These are phyloP conservation scores for Amanita exitialis DNA, from an alignment of 768 basidiomycete genomes.

Conservation along the genomic window DNA sequence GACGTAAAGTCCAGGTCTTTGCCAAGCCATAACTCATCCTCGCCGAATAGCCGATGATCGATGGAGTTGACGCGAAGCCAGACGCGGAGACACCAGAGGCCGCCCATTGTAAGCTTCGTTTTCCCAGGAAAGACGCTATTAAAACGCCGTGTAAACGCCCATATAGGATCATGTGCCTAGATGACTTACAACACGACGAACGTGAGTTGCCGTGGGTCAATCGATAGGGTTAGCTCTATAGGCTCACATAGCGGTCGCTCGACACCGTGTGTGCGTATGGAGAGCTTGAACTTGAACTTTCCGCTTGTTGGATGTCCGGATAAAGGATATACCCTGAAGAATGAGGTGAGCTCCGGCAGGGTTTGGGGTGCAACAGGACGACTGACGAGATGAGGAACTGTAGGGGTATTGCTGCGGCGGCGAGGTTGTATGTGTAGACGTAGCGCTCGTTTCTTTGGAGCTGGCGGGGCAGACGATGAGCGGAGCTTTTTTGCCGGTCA, in stretches of 20 bases:
- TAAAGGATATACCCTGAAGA: conserved; percentile 32
- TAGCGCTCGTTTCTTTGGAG: conserved; percentile 30
- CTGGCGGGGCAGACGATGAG: conserved; percentile 12
- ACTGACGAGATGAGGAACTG: conserved; percentile 46
- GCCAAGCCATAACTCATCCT: conserved; percentile 58
- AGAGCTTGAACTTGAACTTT: conserved; percentile 44
- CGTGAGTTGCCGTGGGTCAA: conserved; percentile 45
- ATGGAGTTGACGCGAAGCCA: conserved; percentile 51
- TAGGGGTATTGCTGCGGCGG: conserved; percentile 31
- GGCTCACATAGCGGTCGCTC: conserved; percentile 45
- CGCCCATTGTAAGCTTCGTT: conserved; percentile 39
- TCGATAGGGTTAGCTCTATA: conserved; percentile 29
- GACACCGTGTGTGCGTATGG: conserved; percentile 42
- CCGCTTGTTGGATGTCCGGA: conserved; percentile 29
- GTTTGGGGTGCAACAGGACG: background rate
- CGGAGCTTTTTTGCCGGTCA: conserved; percentile 5
- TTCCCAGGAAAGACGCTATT: conserved; percentile 52
- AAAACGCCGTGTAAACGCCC: background rate
- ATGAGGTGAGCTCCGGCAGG: background rate
- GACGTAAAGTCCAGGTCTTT: conserved; percentile 55
- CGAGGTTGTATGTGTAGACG: conserved; percentile 42
- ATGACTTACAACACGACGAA: conserved; percentile 48
- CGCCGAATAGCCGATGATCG: conserved; percentile 55
- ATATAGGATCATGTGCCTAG: background rate
- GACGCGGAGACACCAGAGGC: conserved; percentile 47